These are phyloP conservation scores for Pseudocercospora macadamiae DNA, from an alignment of 2,329 filamentous ascomycete species.

Conservation along the genomic window DNA sequence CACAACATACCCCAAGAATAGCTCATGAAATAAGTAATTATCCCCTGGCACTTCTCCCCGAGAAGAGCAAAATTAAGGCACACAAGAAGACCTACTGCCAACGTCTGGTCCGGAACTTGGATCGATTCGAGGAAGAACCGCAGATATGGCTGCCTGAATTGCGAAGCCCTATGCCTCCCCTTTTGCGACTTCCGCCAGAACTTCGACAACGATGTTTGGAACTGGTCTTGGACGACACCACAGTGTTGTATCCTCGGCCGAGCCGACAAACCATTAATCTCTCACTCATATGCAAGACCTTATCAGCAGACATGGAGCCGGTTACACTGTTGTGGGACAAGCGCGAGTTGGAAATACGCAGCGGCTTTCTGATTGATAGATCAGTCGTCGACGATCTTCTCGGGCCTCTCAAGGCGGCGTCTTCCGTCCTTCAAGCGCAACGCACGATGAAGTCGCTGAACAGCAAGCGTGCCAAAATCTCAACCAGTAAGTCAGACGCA, in stretches of 20 bases:
- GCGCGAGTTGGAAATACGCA: conserved; percentile 4
- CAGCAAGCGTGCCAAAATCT: too few relatives aligned
- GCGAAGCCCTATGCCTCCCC: conserved; percentile 7
- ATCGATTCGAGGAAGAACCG: conserved; percentile 15
- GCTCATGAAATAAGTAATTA: conserved; percentile 6
- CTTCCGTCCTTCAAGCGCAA: neutral
- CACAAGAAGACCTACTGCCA: conserved; percentile 16
- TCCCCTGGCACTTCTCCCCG: conserved; percentile 3
- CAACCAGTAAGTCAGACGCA: too few relatives aligned
- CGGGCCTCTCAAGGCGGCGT: neutral
- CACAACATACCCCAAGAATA: neutral
- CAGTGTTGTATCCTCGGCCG: conserved; percentile 13
- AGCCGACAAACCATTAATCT: conserved; percentile 10
- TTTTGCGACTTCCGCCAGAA: conserved; percentile 20
- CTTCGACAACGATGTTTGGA: conserved; percentile 19
- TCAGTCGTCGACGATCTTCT: neutral
- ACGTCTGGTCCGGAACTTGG: conserved; percentile 15
- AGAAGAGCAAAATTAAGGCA: conserved; percentile 2
- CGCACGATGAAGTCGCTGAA: too few relatives aligned
- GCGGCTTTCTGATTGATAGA: conserved; percentile 1
- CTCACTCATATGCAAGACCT: conserved; percentile 15
- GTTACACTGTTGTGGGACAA: conserved; percentile 16
- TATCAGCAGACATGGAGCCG: conserved; percentile 13
- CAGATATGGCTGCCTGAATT: neutral
- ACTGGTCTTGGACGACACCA: conserved; percentile 16